Base-by-base conservation (phyloP, 345 rosid genomes). In the Bruguiera parviflora region DNA sequence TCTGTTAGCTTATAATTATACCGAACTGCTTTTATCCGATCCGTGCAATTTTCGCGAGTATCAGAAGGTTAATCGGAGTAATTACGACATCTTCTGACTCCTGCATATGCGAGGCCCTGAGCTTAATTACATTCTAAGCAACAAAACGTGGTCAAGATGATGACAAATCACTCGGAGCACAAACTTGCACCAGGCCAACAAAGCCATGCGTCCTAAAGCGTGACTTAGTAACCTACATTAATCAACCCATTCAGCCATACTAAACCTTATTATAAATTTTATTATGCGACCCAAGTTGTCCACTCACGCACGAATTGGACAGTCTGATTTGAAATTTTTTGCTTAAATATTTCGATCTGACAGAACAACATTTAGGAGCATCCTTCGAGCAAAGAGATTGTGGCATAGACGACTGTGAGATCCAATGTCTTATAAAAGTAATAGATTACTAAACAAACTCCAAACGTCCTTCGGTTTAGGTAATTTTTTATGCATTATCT, bases 341-440 rank as follows among this genome's bases (percentile, higher is more conserved):
- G 24, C 18, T 47, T 27, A 9, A 64, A 37, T 20, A 55, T 47
- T 61, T 58, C 64, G 39, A 28, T 27, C 70, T 70, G 69, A 77
- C 75, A 63, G 37, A 61, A 22, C 28, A 61, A 22, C 28, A 46
- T 62, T 29, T n/a, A 60, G 58, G 69, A 73, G 81, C 76, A 83
- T 78, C 80, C 78, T 74, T 86, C 76, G 82, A 83, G 77, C 65
- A 37, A 71, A 66, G 87, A 73, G 84, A 78, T 59, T 81, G 71
- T 8, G 74, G 76, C 61, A 27, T 59, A 64, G 64, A 74, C 52
- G 37, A 31, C 63, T 22, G 79, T 67, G 75, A 70, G 85, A 87
- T 83, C 88, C 86, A 75, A 84, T 70, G 84, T 71, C 37, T 61
- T 66, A 8, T 32, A 32, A 16, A 46, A 24, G 20, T 8, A 55